A percentile compares a stretch with the other conserved stretches of the same genome.
phyloP scores from a whole-genome alignment of 2,329 filamentous ascomycete species.

The Helotiales sp. region DNA sequence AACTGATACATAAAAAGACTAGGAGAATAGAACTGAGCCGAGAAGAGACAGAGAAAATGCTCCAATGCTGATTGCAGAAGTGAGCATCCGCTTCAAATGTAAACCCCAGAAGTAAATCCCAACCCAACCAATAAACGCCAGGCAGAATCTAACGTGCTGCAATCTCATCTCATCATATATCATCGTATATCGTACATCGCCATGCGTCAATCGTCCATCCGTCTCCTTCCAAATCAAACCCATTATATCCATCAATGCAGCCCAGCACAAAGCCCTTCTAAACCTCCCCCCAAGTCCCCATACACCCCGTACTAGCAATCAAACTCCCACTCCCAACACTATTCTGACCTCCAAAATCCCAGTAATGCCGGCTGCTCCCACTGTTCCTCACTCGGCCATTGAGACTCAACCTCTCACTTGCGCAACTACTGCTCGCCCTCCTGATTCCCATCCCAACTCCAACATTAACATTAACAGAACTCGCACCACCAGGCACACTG shows the following conservation, averaged over 20 bases:
- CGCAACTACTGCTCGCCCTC: slow-evolving; percentile 69
- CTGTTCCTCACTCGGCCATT: slow-evolving; percentile 63
- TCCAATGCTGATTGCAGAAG: not conserved
- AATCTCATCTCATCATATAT: not conserved
- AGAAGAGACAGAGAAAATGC: not conserved
- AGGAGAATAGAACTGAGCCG: too few species aligned
- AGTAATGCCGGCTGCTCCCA: slow-evolving; percentile 82
- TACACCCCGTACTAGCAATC: slow-evolving; percentile 67
- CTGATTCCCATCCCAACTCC: slow-evolving; percentile 45
- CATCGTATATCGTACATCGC: slow-evolving; percentile 4
- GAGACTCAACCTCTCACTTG: slow-evolving; percentile 79
- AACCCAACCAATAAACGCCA: not conserved
- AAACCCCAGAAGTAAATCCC: not conserved
- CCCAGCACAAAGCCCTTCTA: too few species aligned
- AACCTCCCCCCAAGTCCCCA: slow-evolving; percentile 82
- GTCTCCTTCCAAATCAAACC: too few species aligned
- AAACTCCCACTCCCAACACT: slow-evolving; percentile 73
- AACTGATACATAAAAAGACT: too few species aligned
- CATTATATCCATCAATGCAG: too few species aligned
- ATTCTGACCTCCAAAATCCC: slow-evolving; percentile 80
- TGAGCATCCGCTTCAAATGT: not conserved
- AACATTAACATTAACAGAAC: not conserved
- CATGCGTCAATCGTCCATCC: not conserved
- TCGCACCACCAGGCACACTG: slow-evolving; percentile 51
- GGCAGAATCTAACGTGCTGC: not conserved